Base-by-base conservation (phyloP, 2,329 filamentous ascomycete genomes). In the Botryosphaeria dothidea region DNA sequence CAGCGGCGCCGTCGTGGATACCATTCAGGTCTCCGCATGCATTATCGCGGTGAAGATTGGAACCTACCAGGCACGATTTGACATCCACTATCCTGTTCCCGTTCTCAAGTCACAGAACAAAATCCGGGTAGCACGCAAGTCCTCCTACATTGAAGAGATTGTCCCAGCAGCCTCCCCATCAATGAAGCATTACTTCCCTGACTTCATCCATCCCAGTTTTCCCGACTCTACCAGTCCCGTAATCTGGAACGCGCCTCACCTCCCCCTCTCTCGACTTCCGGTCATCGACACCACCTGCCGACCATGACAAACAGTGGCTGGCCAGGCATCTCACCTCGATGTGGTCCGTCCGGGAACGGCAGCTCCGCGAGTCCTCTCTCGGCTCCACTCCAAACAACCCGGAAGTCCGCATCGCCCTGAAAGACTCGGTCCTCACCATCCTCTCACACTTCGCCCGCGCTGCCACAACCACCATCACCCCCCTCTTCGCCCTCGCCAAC, bases 111-210 rank as follows among this genome's bases (percentile, higher is more conserved):
- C 66, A 11, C 62, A 66, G 34, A 65, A 52, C 31, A 75, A 70
- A 64, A 68, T 66, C 8, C 67, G 70, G 23, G 68, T 77, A 43
- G 74, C 74, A 7, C 69, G 75, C 43, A 74, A 72, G 52, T 73
- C 72, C 3, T 71, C 68, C 3, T 77, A 73, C 61, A 63, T 76
- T 27, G 74, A 77, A 61, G 65, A 77, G 41, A 65, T 66, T 17
- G 74, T 70, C 25, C 68, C 70, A n/a, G 25, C 71, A 19, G 54
- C 67, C 36, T 21, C 27, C 31, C 46, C 29, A 49, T 31, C 29
- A 29, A 58, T 61, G 11, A 57, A 60, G 31, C 65, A 65, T 36
- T 57, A 61, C 29, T 69, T 68, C 54, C 46, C 65, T 8, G 46
- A 67, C 36, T 69, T 29, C 64, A 66, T 60, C 68, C 68, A 3